Percentiles rank a stretch among this genome's conserved stretches.
Conservation (phyloP, 78 protist species). For the Dictyostelium firmibasis region DNA sequence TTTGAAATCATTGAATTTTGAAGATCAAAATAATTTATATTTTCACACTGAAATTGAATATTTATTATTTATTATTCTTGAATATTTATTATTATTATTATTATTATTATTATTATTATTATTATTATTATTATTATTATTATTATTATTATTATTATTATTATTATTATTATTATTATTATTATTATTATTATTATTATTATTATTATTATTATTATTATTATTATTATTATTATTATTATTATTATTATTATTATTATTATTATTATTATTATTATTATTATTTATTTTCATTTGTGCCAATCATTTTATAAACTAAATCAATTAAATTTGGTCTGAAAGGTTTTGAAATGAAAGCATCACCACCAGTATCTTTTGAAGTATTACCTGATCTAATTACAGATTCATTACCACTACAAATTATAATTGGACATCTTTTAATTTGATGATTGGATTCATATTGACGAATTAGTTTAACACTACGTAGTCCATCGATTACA, state of each 20-base stretch:
- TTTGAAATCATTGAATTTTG: too few species aligned
- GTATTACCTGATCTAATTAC: neutral
- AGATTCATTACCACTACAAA: slow-evolving; percentile 66
- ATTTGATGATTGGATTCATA: slow-evolving; percentile 31
- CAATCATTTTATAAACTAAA: slow-evolving; percentile 18
- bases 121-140: neutral
- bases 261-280: neutral
- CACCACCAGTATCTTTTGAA: neutral
- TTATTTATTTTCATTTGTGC: neutral
- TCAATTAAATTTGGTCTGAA: slow-evolving; percentile 46
- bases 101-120: too few species aligned
- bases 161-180: too few species aligned
- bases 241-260: neutral
- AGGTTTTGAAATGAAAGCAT: slow-evolving; percentile 61
- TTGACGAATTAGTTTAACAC: slow-evolving; percentile 58
- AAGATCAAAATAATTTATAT: too few species aligned
- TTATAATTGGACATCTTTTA: slow-evolving; percentile 74
- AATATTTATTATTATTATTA: too few species aligned
- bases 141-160: neutral
- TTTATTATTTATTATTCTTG: too few species aligned
- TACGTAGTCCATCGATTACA: slow-evolving; percentile 46
- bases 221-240: too few species aligned
- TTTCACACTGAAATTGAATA: too few species aligned
- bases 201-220: neutral
- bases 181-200: neutral